A percentile compares a stretch with the other conserved stretches of the same genome.
Evolutionary conservation across 1,284 basidiomycete species (phyloP).

Genomic region (Microbotryum violaceum): DNA sequence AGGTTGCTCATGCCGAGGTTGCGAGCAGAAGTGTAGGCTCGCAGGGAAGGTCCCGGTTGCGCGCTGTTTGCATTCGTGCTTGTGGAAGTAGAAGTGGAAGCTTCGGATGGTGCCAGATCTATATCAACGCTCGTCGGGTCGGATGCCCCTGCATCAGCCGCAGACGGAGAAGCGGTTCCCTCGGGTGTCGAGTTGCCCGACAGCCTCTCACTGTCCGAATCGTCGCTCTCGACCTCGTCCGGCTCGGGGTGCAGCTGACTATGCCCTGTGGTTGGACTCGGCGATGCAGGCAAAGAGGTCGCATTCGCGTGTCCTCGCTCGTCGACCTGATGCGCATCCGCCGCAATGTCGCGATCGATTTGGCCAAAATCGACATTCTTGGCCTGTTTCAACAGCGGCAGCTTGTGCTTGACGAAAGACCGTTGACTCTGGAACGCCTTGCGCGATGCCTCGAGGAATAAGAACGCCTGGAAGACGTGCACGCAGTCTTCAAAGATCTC

Average conservation of each 20-base stretch:
- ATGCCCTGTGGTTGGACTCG: not conserved
- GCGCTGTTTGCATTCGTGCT: not conserved
- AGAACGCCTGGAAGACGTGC: constrained; percentile 84
- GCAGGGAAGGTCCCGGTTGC: constrained; percentile 14
- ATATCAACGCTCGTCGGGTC: no score
- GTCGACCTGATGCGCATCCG: constrained; percentile 30
- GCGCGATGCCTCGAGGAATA: constrained; percentile 64
- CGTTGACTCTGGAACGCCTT: constrained; percentile 70
- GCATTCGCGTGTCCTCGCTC: constrained; percentile 19
- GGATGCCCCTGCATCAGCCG: not conserved
- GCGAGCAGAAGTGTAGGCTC: constrained; percentile 27
- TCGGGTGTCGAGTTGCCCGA: not conserved
- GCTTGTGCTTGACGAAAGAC: constrained; percentile 52
- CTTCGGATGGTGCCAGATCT: not conserved
- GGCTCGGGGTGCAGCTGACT: not conserved
- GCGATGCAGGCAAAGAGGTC: constrained; percentile 19
- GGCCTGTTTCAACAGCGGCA: constrained; percentile 19
- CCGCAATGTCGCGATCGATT: constrained; percentile 24
- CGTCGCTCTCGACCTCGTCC: not conserved
- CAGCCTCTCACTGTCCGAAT: not conserved
- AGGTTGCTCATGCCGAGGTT: constrained; percentile 20
- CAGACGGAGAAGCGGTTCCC: not conserved
- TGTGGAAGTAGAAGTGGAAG: not conserved
- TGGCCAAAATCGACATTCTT: constrained; percentile 23
- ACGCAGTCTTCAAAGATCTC: constrained; percentile 65